These are phyloP conservation scores for Mimosa bimucronata DNA, from an alignment of 306 rosid genomes.

Conservation along the genomic window DNA sequence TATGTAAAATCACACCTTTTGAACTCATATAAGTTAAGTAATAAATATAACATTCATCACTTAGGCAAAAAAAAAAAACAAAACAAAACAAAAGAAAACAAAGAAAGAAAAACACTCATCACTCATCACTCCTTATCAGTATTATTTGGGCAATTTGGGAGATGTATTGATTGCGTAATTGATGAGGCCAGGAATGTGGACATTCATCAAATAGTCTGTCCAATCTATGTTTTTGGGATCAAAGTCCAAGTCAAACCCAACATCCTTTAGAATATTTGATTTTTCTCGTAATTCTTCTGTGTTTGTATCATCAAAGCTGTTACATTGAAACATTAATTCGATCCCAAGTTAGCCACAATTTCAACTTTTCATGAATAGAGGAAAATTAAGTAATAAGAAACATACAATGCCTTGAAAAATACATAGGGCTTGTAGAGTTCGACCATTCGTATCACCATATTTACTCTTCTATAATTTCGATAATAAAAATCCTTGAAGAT, in stretches of 20 bases:
- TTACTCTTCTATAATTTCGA: neutral
- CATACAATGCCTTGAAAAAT: slow-evolving; percentile 50
- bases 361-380: neutral
- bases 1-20: neutral
- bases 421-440: slow-evolving; percentile 44
- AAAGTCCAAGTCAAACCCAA: slow-evolving; percentile 28
- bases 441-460: slow-evolving; percentile 5
- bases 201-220: slow-evolving; percentile 50
- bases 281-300: slow-evolving; percentile 36
- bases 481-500: slow-evolving; percentile 18
- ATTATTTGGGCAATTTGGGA: neutral
- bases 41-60: too few species aligned
- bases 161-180: slow-evolving; percentile 29
- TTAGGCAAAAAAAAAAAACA: too few species aligned
- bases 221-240: slow-evolving; percentile 52
- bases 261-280: slow-evolving; percentile 3
- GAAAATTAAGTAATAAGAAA: neutral
- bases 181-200: slow-evolving; percentile 54
- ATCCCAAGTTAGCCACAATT: neutral
- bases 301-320: slow-evolving; percentile 56
- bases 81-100: too few species aligned
- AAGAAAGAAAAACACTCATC: too few species aligned
- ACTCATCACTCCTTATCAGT: too few species aligned
- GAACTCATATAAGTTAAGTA: too few species aligned
- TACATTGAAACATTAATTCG: neutral